Conservation (phyloP, 2,329 filamentous ascomycete genomes). For the Chaetomium sp. region DNA sequence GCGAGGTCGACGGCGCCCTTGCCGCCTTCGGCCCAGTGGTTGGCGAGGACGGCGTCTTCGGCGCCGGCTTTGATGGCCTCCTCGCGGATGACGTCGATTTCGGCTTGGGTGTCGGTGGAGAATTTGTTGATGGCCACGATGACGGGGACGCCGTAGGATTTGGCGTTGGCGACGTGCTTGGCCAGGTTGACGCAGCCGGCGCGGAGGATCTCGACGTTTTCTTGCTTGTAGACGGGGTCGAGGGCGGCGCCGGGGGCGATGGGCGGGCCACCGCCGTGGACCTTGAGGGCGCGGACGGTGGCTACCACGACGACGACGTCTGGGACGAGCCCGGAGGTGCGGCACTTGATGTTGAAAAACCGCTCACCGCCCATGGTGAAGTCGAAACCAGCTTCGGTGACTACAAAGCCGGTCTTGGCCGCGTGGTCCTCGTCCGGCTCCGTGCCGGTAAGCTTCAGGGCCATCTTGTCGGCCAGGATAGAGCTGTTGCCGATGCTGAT, state of each 20-base stretch:
- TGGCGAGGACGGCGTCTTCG: slow-evolving; percentile 85
- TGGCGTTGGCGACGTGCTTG: slow-evolving; percentile 92
- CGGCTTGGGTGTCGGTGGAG: slow-evolving; percentile 85
- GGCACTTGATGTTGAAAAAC: slow-evolving; percentile 99
- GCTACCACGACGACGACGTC: slow-evolving; percentile 94
- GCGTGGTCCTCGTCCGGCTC: slow-evolving; percentile 83
- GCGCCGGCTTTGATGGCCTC: slow-evolving; percentile 88
- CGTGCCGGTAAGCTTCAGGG: slow-evolving; percentile 90
- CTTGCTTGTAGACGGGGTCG: slow-evolving; percentile 81
- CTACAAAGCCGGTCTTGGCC: slow-evolving; percentile 81
- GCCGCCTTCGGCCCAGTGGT: slow-evolving; percentile 96
- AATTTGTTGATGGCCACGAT: slow-evolving; percentile 98
- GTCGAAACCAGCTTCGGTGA: slow-evolving; percentile 97
- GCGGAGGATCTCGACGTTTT: slow-evolving; percentile 87
- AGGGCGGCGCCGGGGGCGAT: slow-evolving; percentile 82
- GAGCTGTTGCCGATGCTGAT: slow-evolving; percentile 97
- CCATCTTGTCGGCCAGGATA: slow-evolving; percentile 89
- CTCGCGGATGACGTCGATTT: slow-evolving; percentile 82
- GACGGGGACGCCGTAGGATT: slow-evolving; percentile 82
- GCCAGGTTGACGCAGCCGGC: slow-evolving; percentile 87
- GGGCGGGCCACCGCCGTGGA: slow-evolving; percentile 92
- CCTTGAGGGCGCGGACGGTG: slow-evolving; percentile 91
- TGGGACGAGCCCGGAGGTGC: slow-evolving; percentile 83
- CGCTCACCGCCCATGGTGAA: slow-evolving; percentile 99
- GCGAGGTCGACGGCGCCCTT: slow-evolving; percentile 85